Percentiles rank a stretch among this genome's conserved stretches.
Evolutionary conservation across 2,329 filamentous ascomycete genomes (phyloP).

Genomic region (Fusarium subtropicale): DNA sequence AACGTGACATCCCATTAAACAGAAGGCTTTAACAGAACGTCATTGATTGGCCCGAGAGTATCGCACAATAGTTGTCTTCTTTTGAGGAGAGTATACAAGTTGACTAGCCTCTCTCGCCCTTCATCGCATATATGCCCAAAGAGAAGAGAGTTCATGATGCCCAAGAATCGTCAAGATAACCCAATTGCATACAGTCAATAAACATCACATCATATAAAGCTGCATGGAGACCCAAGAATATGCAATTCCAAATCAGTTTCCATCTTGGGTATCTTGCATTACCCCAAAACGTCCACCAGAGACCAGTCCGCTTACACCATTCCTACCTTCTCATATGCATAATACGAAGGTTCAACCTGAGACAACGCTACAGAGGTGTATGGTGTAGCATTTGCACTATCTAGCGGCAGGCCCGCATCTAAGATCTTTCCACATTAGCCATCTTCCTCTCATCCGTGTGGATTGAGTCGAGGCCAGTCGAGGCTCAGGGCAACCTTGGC

Average conservation of each 20-base stretch:
- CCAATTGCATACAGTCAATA: not conserved
- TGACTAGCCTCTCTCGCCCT: not conserved
- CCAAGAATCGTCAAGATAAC: not conserved
- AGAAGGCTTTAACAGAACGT: not conserved
- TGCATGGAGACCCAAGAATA: constrained; percentile 13
- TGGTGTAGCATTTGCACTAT: constrained; percentile 13
- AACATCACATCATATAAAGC: not conserved
- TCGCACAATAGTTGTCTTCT: not conserved
- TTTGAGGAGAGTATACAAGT: not conserved
- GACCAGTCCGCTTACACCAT: constrained; percentile 21
- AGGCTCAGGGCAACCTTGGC: constrained; percentile 21
- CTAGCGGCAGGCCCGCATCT: constrained; percentile 1
- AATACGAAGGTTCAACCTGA: constrained; percentile 11
- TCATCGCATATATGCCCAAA: not conserved
- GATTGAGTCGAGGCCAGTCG: constrained; percentile 15
- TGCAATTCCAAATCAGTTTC: not conserved
- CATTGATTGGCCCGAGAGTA: not conserved
- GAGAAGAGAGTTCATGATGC: not conserved
- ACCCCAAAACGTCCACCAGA: not conserved
- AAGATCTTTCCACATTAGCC: constrained; percentile 3
- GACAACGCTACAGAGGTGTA: constrained; percentile 8
- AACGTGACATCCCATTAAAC: not conserved
- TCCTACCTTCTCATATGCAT: constrained; percentile 15
- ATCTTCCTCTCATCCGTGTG: constrained; percentile 14
- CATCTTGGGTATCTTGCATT: constrained; percentile 13